Evolutionary conservation across 2,329 filamentous ascomycete genomes (phyloP).

Genomic region (Colletotrichum navitas): DNA sequence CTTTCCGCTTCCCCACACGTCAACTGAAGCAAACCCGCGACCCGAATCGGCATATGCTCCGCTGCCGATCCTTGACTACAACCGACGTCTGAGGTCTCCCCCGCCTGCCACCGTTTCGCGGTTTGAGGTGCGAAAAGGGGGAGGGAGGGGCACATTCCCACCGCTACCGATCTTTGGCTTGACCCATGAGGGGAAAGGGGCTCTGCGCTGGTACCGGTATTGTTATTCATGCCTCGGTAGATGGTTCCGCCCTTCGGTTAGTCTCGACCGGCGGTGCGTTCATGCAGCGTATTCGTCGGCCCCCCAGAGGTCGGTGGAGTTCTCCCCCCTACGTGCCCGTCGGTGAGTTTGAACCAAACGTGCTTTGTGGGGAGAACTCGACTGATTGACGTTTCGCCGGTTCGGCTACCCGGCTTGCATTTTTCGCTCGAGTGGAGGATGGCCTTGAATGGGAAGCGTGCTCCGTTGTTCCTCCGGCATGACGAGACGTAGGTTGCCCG

Average conservation of each 20-base stretch:
- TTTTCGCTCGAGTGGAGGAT: background rate
- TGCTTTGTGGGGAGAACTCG: background rate
- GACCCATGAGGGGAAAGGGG: background rate
- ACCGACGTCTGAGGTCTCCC: background rate
- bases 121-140: too few relatives aligned
- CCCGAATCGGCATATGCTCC: constrained; percentile 37
- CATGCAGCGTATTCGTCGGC: background rate
- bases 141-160: background rate
- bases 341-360: background rate
- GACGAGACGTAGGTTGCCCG: constrained; percentile 21
- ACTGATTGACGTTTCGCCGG: background rate
- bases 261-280: background rate
- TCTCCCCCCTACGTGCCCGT: background rate
- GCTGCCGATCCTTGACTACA: constrained; percentile 17
- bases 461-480: constrained; percentile 13
- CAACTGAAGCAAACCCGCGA: constrained; percentile 11
- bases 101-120: constrained; percentile 7
- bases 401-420: background rate
- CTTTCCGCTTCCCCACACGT: constrained; percentile 1
- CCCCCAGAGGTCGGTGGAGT: constrained; percentile 25
- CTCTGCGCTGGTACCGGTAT: background rate
- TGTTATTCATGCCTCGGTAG: constrained; percentile 25
- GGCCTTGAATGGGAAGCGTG: background rate
- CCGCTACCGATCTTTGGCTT: background rate
- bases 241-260: constrained; percentile 1